Evolutionary conservation across 2,329 filamentous ascomycete genomes (phyloP), one percentile per base, ranked within the genome.

Genomic region (Venturiaceae sp.): DNA sequence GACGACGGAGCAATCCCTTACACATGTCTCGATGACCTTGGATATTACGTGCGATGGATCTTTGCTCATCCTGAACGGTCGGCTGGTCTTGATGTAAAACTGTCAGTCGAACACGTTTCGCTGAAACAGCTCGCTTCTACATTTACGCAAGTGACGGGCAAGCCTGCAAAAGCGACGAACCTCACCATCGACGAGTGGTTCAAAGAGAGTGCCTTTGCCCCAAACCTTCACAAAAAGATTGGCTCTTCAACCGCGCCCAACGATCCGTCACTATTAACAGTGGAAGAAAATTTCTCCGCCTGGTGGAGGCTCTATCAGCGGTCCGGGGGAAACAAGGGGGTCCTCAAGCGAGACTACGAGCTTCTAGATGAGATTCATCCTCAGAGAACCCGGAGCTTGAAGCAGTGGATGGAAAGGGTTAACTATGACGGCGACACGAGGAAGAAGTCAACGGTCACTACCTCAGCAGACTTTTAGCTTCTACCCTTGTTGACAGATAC

Each of bases 311-410:
- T 56, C 13, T 56, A 56, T 46, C 30, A 28, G 16, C 44, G 44
- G 21, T 50, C 44, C 11, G 44, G 44, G 21, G 32, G 13, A 9
- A 56, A 28, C 34, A 11, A 33, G 34, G 44, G 44, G 9, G 11
- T 16, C 44, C 13, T 56, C 8, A 41, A 19, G 34, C 8, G 53
- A 46, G 53, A 56, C 26, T 56, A 56, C 26, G 36, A 9, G 13
- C 26, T 56, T n/a, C 23, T 56, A 11, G 53, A 56, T 46, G 16
- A 56, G 34, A 56, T 56, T 13, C 16, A 33, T 11, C 53, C 53
- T 13, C 50, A 54, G 50, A 8, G 50, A 14, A 54, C 28, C 11
- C 26, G 21, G 30, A 54, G 19, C 13, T 14, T 54, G 8, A 33
- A 33, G 16, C 19, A 26, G 14, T 54, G 50, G 50, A 54, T 54